Percentiles rank a stretch among this genome's conserved stretches.
phyloP scores from a whole-genome alignment of 2,329 filamentous ascomycete species.

The Neoscytalidium dimidiatum region DNA sequence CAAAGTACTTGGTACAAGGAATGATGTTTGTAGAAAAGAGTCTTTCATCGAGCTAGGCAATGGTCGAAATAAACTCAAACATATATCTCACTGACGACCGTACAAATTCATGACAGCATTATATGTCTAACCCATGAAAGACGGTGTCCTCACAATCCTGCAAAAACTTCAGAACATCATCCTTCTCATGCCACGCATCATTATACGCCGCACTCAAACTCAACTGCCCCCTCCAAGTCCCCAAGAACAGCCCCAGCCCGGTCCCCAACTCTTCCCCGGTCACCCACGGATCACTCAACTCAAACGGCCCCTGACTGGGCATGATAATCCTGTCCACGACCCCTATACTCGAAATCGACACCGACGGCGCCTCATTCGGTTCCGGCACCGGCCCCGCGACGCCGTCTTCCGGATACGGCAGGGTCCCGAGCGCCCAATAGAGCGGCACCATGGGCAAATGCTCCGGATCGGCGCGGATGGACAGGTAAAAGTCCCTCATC shows the following conservation, averaged over 20 bases:
- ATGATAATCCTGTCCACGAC: constrained; percentile 38
- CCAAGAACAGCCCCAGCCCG: constrained; percentile 41
- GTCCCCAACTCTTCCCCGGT: constrained; percentile 49
- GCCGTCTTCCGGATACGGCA: background rate
- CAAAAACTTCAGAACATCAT: constrained; percentile 21
- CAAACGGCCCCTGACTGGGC: constrained; percentile 29
- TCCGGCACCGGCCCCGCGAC: constrained; percentile 18
- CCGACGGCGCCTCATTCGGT: constrained; percentile 18
- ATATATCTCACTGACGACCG: too few species aligned
- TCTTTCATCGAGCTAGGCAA: too few species aligned
- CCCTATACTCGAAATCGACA: constrained; percentile 23
- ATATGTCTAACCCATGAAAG: background rate
- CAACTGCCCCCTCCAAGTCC: constrained; percentile 40
- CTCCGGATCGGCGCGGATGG: background rate
- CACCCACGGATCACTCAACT: constrained; percentile 44
- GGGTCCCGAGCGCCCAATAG: background rate
- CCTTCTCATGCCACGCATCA: constrained; percentile 44
- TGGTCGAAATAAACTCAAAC: too few species aligned
- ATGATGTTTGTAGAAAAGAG: too few species aligned
- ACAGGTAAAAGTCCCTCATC: constrained; percentile 16
- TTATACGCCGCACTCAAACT: constrained; percentile 46
- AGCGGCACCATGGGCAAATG: background rate
- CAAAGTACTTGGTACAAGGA: too few species aligned
- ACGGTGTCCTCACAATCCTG: constrained; percentile 17
- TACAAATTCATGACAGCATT: too few species aligned